A percentile compares a stretch with the other conserved stretches of the same genome.
Evolutionary conservation across 306 rosid species (phyloP).

Genomic region (Pyrus betulifolia): DNA sequence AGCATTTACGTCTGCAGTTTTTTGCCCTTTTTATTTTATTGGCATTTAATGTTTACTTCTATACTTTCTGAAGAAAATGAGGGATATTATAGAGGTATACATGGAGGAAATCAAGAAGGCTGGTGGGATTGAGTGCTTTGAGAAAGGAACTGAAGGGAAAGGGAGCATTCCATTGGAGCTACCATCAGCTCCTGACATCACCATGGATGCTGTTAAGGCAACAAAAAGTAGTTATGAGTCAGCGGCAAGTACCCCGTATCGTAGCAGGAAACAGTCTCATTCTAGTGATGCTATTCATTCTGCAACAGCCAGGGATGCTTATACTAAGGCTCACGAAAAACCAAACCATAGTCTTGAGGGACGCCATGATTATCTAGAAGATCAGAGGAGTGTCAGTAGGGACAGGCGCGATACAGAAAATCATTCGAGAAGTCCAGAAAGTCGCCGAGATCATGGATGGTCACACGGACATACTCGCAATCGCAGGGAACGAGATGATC

Average conservation of each 20-base stretch:
- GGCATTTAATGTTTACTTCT: background rate
- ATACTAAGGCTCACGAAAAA: conserved; percentile 25
- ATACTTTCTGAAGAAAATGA: conserved; percentile 48
- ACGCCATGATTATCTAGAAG: conserved; percentile 28
- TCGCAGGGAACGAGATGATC: conserved; percentile 32
- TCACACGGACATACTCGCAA: conserved; percentile 23
- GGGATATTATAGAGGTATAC: conserved; percentile 71
- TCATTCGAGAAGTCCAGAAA: conserved; percentile 49
- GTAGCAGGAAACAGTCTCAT: conserved; percentile 26
- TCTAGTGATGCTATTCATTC: conserved; percentile 20
- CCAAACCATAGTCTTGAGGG: conserved; percentile 24
- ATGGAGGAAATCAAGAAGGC: conserved; percentile 78
- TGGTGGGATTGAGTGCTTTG: conserved; percentile 60
- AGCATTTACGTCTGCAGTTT: background rate
- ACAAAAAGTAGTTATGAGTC: conserved; percentile 24
- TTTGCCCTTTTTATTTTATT: background rate
- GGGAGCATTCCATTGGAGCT: conserved; percentile 26
- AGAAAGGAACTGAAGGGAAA: conserved; percentile 35
- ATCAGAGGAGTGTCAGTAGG: conserved; percentile 15
- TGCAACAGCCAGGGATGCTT: conserved; percentile 20
- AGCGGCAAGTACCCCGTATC: conserved; percentile 20
- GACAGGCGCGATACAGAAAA: conserved; percentile 26
- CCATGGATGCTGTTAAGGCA: conserved; percentile 24
- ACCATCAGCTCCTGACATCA: conserved; percentile 24
- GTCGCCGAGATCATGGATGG: conserved; percentile 28